phyloP scores from a whole-genome alignment of 306 rosid species.

The Dryas octopetala region DNA sequence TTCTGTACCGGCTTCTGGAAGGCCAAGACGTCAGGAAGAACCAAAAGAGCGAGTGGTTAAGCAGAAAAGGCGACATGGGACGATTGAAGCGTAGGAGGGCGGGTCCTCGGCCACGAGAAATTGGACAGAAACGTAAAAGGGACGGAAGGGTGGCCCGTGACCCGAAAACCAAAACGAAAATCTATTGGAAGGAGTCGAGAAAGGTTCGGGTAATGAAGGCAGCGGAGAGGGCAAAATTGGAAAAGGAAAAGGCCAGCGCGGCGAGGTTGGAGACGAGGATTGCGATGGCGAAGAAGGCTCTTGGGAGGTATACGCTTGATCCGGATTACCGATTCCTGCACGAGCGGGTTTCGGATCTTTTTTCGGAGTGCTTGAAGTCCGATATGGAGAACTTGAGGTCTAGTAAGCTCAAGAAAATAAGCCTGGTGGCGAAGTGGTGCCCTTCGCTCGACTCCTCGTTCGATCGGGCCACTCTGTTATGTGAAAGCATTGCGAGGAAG shows the following conservation, averaged over 20 bases:
- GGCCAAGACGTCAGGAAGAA: no score
- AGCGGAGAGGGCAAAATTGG: background rate
- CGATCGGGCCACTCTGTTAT: conserved; percentile 46
- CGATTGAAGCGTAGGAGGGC: no score
- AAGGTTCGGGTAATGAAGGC: background rate
- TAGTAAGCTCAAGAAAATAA: conserved; percentile 18
- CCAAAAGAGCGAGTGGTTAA: background rate
- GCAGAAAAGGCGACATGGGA: background rate
- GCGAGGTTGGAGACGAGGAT: conserved; percentile 37
- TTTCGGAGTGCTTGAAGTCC: conserved; percentile 40
- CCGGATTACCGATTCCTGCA: conserved; percentile 33
- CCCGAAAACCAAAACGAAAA: no score
- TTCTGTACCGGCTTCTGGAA: no score
- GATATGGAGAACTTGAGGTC: conserved; percentile 41
- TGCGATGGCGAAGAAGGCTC: conserved; percentile 45
- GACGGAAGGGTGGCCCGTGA: no score
- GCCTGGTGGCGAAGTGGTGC: conserved; percentile 68
- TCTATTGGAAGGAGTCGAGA: background rate
- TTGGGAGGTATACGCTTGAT: conserved; percentile 30
- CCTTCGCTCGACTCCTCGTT: conserved; percentile 59
- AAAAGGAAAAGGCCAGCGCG: conserved; percentile 28
- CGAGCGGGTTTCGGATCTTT: conserved; percentile 42
- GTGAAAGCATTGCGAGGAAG: conserved; percentile 54
- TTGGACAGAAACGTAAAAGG: no score
- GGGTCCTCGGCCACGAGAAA: no score